Base-by-base conservation (phyloP, 2,329 filamentous ascomycete species). In the Trichophyton schoenleinii region DNA sequence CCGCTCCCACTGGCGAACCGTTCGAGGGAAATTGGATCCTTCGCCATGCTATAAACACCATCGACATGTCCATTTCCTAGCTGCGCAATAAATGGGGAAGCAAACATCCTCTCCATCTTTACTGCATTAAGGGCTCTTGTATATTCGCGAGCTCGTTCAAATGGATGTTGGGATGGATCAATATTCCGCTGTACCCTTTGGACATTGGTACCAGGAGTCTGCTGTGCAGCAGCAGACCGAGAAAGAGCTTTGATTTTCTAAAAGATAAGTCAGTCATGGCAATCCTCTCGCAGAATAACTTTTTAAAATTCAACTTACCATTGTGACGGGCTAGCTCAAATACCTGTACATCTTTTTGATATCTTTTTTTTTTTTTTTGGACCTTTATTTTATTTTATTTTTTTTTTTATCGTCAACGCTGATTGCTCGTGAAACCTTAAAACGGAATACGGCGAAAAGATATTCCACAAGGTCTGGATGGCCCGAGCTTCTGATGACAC, bases 21-120 rank as follows among this genome's bases (percentile, higher is more conserved):
- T 67, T 89, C 82, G 28, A 92, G 75, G 6, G 85, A 86, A 67
- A 83, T 84, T 5, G 87, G 87, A 67, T 94, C 89, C 73, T 91
- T 91, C 63, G 87, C 87, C 73, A 94, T 84, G 41, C 83, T 83
- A 73, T 92, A 94, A 8, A 88, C 85, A 65, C 94, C 94, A 70
- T 99, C 94, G 61, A 96, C 89, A 75, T 99, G 94, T 20, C 94
- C 92, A 36, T 84, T 81, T 60, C 92, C 92, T 25, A 99, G 83
- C 73, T 96, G 89, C 0, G 83, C 88, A 52, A 99, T 77, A 70
- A 96, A 96, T 2, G 89, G 88, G 60, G 86, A 81, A 34, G 87
- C 87, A 74, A 95, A 95, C 87, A 96, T 92, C 68, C 91, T 87
- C 76, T 96, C 90, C 64, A 96, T 78, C 74, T 96, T 96, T 62